Conservation (phyloP, 352 stramenopile species). For the Phytophthora cactorum region DNA sequence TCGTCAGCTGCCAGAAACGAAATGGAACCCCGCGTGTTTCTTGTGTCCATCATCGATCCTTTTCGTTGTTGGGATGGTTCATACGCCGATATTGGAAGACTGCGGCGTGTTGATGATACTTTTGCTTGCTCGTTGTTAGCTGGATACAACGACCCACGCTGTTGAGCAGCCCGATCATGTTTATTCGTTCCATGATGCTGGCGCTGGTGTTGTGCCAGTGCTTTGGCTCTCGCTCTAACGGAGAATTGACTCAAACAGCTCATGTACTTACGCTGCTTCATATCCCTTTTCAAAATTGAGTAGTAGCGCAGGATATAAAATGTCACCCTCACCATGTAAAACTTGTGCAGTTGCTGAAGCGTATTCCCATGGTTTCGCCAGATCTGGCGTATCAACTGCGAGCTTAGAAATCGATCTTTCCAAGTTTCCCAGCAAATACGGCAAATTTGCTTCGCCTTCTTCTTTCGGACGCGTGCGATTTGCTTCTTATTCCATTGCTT, state of each 20-base stretch:
- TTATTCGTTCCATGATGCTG: slow-evolving; percentile 8
- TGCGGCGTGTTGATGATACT: slow-evolving; percentile 10
- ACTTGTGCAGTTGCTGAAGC: slow-evolving; percentile 63
- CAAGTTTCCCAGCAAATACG: slow-evolving; percentile 45
- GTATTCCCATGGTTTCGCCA: slow-evolving; percentile 58
- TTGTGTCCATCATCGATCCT: slow-evolving; percentile 1
- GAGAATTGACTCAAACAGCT: slow-evolving; percentile 39
- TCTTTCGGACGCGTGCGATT: slow-evolving; percentile 30
- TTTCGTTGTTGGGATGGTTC: slow-evolving; percentile 13
- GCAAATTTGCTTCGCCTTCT: slow-evolving; percentile 25
- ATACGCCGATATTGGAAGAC: slow-evolving; percentile 13
- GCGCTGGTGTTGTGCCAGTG: slow-evolving; percentile 14
- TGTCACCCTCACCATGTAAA: slow-evolving; percentile 62
- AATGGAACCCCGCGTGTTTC: slow-evolving; percentile 11
- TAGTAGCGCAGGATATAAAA: slow-evolving; percentile 70
- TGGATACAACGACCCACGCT: slow-evolving; percentile 10
- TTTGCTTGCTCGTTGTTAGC: neutral
- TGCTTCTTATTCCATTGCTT: slow-evolving; percentile 45
- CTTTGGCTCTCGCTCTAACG: slow-evolving; percentile 25
- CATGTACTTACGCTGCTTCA: slow-evolving; percentile 45
- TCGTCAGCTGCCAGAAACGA: slow-evolving; percentile 13
- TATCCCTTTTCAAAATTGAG: slow-evolving; percentile 60
- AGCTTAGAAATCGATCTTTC: slow-evolving; percentile 28
- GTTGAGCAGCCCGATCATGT: slow-evolving; percentile 14
- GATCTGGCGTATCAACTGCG: slow-evolving; percentile 40